These are phyloP conservation scores for Umbilicus rupestris DNA, from an alignment of 164 flowering plant genomes.

Conservation along the genomic window DNA sequence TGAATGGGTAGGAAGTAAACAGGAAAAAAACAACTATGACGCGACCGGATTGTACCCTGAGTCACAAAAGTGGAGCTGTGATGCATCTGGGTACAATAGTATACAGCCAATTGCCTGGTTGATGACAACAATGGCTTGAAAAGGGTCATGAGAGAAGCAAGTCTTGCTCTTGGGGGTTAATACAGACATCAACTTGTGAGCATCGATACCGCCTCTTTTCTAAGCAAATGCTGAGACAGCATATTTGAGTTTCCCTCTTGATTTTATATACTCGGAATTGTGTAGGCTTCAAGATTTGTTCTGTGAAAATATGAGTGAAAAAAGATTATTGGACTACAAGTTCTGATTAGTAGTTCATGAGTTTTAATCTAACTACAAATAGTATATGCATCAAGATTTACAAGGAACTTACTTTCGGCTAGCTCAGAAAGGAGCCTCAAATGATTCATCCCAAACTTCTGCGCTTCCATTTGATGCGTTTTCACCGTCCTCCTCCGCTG, in stretches of 20 bases:
- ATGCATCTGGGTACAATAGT: neutral
- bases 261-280: neutral
- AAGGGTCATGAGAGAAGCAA: too few relatives aligned
- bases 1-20: neutral
- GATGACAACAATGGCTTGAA: neutral
- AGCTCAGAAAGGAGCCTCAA: slow-evolving; percentile 76
- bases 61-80: slow-evolving; percentile 3
- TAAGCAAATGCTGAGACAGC: too few relatives aligned
- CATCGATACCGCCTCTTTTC: too few relatives aligned
- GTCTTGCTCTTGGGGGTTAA: too few relatives aligned
- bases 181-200: too few relatives aligned
- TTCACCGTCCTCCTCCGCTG: slow-evolving; percentile 98
- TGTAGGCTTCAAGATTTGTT: too few relatives aligned
- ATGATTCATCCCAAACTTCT: slow-evolving; percentile 93
- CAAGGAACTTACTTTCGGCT: neutral
- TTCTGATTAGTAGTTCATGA: too few relatives aligned
- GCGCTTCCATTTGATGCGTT: slow-evolving; percentile 97
- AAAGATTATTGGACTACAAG: too few relatives aligned
- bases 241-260: neutral
- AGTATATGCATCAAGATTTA: too few relatives aligned
- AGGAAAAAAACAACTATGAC: neutral
- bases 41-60: neutral
- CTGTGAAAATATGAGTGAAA: neutral
- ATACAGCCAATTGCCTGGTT: neutral
- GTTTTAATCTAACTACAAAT: too few relatives aligned